A percentile compares a stretch with the other conserved stretches of the same genome.
These are phyloP conservation scores for Pseudocercospora cruenta DNA, from an alignment of 2,329 filamentous ascomycete species.

Conservation along the genomic window DNA sequence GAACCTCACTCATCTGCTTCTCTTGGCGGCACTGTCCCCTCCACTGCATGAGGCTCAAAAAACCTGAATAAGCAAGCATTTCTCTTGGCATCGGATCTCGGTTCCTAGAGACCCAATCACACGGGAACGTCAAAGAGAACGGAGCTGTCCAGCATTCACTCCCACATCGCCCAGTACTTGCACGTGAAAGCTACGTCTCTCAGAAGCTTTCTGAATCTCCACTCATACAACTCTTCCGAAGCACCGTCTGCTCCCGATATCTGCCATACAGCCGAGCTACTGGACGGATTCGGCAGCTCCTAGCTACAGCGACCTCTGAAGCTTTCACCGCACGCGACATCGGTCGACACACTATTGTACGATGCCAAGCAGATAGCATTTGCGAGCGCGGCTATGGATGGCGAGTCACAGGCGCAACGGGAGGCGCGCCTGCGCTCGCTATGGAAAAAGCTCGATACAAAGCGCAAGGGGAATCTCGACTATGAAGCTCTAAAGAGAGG, in stretches of 20 bases:
- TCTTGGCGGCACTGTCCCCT: background rate
- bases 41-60: background rate
- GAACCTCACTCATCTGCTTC: background rate
- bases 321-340: constrained; percentile 1
- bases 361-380: constrained; percentile 26
- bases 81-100: constrained; percentile 7
- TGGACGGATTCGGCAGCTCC: background rate
- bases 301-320: background rate
- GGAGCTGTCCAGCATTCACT: background rate
- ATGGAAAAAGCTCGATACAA: constrained; percentile 80
- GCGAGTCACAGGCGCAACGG: constrained; percentile 75
- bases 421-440: constrained; percentile 81
- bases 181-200: background rate
- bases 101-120: constrained; percentile 8
- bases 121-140: constrained; percentile 12
- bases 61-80: constrained; percentile 11
- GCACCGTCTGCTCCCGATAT: constrained; percentile 5
- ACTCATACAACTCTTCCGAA: background rate
- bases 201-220: background rate
- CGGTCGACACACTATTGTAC: background rate
- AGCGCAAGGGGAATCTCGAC: constrained; percentile 78
- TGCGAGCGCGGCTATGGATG: constrained; percentile 59
- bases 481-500: constrained; percentile 82
- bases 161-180: background rate
- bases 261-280: constrained; percentile 3